Base-by-base conservation (phyloP, 176 grass and related monocot genomes). In the Oryza coarctata region DNA sequence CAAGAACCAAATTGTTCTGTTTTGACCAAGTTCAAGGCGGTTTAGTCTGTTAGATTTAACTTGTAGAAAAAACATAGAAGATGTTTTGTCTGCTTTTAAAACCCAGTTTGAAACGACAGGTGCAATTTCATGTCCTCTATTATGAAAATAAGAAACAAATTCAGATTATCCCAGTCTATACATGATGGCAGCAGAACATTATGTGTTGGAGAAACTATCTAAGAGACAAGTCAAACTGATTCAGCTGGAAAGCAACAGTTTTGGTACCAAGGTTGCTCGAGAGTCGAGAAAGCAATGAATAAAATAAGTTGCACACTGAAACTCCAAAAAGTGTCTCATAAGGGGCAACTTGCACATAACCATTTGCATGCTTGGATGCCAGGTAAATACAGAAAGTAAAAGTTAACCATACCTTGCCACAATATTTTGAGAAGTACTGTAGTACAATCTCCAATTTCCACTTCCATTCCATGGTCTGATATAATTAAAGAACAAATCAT, bases 361-460 rank as follows among this genome's bases (percentile, higher is more conserved):
- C 31, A 75, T 74, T 39, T 68, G 49, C 22, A 81, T 55, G 49
- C 25, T 63, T 69, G 17, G 5, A 52, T 66, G 43, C 41, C 71
- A 75, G 20, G 39, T 71, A 35, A 65, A 71, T 77, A 35, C 57
- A 76, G 34, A 83, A 17, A 63, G 84, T 10, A 9, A 58, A 45
- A 85, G 83, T 39, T 85, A 40, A 23, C 20, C 45, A 83, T 94
- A 98, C 95, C 92, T 94, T 94, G 33, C 52, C 80, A 79, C 86
- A 86, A 74, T 98, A 98, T 80, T 91, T 94, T 52, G 90, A 94
- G 62, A 98, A 91, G 84, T 94, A 98, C 39, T 88, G 92, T 71
- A 97, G 74, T 84, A 94, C 84, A 38, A 98, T 89, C 71, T 93
- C 90, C 86, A 98, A 65, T 83, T 94, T 98, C 92, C 90, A 98